Percentiles rank a stretch among this genome's conserved stretches.
These are phyloP conservation scores for Rutstroemia sp. DNA, from an alignment of 2,329 filamentous ascomycete genomes.

Conservation along the genomic window DNA sequence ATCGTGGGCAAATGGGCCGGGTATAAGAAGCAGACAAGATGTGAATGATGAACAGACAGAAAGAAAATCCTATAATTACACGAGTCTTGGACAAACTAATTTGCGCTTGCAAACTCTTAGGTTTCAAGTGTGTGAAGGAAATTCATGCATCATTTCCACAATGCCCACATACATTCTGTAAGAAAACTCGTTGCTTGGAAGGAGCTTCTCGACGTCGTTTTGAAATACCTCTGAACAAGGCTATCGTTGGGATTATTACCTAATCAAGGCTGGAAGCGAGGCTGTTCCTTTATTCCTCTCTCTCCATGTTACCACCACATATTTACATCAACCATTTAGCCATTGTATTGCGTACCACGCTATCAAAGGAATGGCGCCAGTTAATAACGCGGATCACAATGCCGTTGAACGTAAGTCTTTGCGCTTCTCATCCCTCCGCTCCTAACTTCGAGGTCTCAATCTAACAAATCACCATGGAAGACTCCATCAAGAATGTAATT, in stretches of 20 bases:
- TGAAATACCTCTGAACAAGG: not conserved
- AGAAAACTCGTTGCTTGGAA: no score
- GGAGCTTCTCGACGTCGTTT: not conserved
- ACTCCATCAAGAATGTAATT: conserved; percentile 52
- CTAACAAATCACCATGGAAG: not conserved
- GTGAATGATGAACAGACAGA: not conserved
- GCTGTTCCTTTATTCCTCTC: not conserved
- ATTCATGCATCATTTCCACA: not conserved
- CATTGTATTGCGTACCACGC: not conserved
- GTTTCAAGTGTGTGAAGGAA: not conserved
- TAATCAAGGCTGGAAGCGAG: not conserved
- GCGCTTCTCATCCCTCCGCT: no score
- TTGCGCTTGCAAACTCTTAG: no score
- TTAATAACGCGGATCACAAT: conserved; percentile 4
- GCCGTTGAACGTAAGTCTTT: not conserved
- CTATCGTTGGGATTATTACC: not conserved
- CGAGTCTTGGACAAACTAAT: not conserved
- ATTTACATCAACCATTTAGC: not conserved
- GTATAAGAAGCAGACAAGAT: not conserved
- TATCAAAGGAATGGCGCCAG: conserved; percentile 2
- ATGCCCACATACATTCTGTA: not conserved
- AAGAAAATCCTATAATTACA: not conserved
- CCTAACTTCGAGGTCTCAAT: not conserved
- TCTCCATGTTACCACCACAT: not conserved
- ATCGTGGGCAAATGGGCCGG: not conserved